Conservation (phyloP, 1,139 yeast species). For the Sugiyamaella japonica region DNA sequence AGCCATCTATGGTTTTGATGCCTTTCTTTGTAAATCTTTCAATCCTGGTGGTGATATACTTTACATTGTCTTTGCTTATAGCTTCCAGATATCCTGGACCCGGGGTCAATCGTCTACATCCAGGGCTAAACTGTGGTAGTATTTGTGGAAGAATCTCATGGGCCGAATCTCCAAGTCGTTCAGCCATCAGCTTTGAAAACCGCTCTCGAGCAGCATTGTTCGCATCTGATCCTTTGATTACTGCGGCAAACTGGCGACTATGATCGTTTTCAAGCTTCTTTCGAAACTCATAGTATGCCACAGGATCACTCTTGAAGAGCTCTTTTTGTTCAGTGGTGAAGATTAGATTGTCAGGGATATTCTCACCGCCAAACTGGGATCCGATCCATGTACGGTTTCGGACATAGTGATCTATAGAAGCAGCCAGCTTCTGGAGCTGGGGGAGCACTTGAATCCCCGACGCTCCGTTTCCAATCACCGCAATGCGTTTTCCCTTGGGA, state of each 20-base stretch:
- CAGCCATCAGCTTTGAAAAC: slow-evolving; percentile 19
- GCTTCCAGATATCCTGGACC: slow-evolving; percentile 33
- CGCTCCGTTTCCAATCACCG: slow-evolving; percentile 50
- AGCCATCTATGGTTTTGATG: slow-evolving; percentile 27
- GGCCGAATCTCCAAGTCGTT: slow-evolving; percentile 21
- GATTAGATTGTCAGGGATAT: slow-evolving; percentile 16
- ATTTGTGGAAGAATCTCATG: slow-evolving; percentile 22
- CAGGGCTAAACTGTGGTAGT: slow-evolving; percentile 25
- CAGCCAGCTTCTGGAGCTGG: slow-evolving; percentile 23
- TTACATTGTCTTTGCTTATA: slow-evolving; percentile 32
- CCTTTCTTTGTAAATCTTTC: slow-evolving; percentile 26
- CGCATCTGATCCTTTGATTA: slow-evolving; percentile 22
- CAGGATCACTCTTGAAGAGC: slow-evolving; percentile 20
- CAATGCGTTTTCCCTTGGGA: slow-evolving; percentile 44
- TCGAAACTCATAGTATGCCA: slow-evolving; percentile 20
- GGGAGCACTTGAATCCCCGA: slow-evolving; percentile 47
- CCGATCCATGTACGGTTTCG: slow-evolving; percentile 27
- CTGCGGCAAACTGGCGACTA: slow-evolving; percentile 18
- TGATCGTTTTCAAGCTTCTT: slow-evolving; percentile 21
- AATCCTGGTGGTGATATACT: slow-evolving; percentile 23
- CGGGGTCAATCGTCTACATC: slow-evolving; percentile 29
- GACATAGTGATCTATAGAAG: slow-evolving; percentile 25
- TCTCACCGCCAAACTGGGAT: slow-evolving; percentile 19
- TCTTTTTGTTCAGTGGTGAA: slow-evolving; percentile 21
- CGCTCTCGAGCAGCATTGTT: slow-evolving; percentile 13